These are phyloP conservation scores for Wickerhamiella alocasiicola DNA, from an alignment of 805 yeast species.

Conservation along the genomic window DNA sequence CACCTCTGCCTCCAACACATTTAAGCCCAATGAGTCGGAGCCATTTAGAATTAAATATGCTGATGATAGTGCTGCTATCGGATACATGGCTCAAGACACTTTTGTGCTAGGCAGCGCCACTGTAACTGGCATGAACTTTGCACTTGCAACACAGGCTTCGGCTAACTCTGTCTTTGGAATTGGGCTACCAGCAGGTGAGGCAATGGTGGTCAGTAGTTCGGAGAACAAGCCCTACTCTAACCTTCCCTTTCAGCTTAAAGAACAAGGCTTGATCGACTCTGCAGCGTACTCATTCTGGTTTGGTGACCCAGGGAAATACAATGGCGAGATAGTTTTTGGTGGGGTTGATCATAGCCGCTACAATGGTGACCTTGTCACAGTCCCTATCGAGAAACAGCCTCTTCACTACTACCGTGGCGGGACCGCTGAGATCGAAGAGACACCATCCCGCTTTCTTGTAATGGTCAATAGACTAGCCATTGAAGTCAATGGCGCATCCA, in stretches of 20 bases:
- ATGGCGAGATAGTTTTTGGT: conserved; percentile 32
- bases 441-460: conserved; percentile 2
- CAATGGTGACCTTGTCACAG: conserved; percentile 21
- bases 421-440: not conserved
- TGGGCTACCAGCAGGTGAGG: conserved; percentile 26
- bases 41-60: conserved; percentile 25
- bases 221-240: conserved; percentile 15
- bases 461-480: conserved; percentile 1
- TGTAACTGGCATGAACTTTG: conserved; percentile 37
- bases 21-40: not conserved
- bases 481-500: not conserved
- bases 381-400: conserved; percentile 8
- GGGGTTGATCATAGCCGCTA: conserved; percentile 32
- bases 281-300: conserved; percentile 36
- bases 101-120: conserved; percentile 38
- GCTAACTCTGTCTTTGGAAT: conserved; percentile 38
- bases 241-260: conserved; percentile 27
- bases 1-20: conserved; percentile 1
- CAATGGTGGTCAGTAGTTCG: conserved; percentile 11
- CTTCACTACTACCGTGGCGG: not conserved
- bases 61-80: conserved; percentile 39
- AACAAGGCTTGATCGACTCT: conserved; percentile 32
- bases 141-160: conserved; percentile 57
- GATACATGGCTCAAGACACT: conserved; percentile 36
- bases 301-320: conserved; percentile 22